Conservation (phyloP, 2,329 filamentous ascomycete species). For the Lecanicillium sp. region DNA sequence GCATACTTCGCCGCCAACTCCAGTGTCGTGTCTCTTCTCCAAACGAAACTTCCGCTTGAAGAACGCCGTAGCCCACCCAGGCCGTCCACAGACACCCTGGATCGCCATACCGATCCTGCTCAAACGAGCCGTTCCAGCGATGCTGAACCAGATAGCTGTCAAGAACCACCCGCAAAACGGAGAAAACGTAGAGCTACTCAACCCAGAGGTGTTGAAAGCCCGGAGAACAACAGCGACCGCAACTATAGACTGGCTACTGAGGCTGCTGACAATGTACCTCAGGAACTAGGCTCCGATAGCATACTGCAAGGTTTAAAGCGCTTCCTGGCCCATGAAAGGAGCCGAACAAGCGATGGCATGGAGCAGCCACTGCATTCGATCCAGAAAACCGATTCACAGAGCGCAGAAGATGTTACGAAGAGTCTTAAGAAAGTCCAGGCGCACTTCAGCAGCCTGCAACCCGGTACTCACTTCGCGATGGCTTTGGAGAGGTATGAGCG, state of each 20-base stretch:
- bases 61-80: not conserved
- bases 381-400: not conserved
- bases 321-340: not conserved
- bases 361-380: not conserved
- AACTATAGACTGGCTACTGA: not conserved
- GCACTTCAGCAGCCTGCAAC: not conserved
- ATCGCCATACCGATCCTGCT: not conserved
- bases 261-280: not conserved
- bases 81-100: not conserved
- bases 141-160: not conserved
- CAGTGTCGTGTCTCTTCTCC: not conserved
- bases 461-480: not conserved
- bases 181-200: not conserved
- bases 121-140: not conserved
- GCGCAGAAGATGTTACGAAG: not conserved
- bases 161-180: not conserved
- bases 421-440: not conserved
- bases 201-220: too few relatives aligned
- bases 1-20: not conserved
- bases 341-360: not conserved
- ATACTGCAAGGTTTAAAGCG: conserved; percentile 1
- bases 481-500: not conserved
- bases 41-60: not conserved
- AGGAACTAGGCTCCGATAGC: not conserved
- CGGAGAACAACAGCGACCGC: not conserved